Conservation (phyloP, 106 monocot genomes). For the Dendrobium officinale region DNA sequence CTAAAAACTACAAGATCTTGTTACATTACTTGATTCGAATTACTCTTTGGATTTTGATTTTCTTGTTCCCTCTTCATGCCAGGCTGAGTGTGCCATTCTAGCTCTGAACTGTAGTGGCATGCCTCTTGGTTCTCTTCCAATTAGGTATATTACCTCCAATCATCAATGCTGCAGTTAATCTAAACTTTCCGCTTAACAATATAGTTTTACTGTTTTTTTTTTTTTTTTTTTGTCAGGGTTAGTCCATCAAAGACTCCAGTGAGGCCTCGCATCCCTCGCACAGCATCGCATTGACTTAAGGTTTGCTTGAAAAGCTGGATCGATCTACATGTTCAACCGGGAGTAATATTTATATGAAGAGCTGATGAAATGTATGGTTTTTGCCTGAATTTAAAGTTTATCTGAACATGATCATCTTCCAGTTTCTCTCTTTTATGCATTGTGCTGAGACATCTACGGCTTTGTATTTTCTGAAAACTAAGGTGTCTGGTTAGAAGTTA, state of each 20-base stretch:
- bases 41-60: not conserved
- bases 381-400: not conserved
- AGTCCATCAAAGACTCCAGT: conserved; percentile 73
- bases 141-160: conserved; percentile 23
- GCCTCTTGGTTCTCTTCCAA: conserved; percentile 46
- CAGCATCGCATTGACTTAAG: conserved; percentile 11
- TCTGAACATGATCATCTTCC: conserved; percentile 4
- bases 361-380: conserved; percentile 2
- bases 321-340: not conserved
- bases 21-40: too few species aligned
- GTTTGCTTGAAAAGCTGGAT: not conserved
- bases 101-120: conserved; percentile 64
- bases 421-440: not conserved
- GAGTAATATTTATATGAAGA: not conserved
- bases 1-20: too few species aligned
- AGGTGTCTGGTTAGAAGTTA: not conserved
- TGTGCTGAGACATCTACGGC: not conserved
- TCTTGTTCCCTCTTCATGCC: not conserved
- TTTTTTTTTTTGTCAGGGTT: conserved; percentile 27
- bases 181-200: not conserved
- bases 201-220: not conserved
- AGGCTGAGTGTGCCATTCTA: conserved; percentile 49
- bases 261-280: conserved; percentile 28
- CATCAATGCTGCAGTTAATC: not conserved
- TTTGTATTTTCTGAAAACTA: not conserved